phyloP scores from a whole-genome alignment of 73 alveolate genomes.

The Durusdinium trenchii region DNA sequence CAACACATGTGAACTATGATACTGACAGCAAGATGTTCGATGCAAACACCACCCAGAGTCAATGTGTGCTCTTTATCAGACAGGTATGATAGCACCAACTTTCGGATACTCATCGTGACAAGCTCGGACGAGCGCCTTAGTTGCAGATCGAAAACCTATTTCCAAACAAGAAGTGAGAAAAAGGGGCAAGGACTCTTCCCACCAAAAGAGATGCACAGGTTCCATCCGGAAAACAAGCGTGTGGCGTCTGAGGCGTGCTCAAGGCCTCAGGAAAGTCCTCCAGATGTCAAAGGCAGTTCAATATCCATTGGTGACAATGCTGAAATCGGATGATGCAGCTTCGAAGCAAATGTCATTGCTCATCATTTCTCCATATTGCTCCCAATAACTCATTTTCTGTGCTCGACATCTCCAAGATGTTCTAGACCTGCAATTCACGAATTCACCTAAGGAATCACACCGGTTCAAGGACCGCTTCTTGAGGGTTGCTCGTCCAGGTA shows the following conservation, averaged over 20 bases:
- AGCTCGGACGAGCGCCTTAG: slow-evolving; percentile 71
- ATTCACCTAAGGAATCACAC: slow-evolving; percentile 27
- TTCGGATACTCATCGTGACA: slow-evolving; percentile 72
- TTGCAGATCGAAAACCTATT: too few species aligned
- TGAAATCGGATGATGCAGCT: slow-evolving; percentile 38
- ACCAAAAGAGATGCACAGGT: too few species aligned
- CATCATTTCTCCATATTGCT: background rate
- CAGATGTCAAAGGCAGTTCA: slow-evolving; percentile 92
- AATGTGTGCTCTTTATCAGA: background rate
- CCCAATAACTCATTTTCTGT: background rate
- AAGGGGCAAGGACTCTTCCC: too few species aligned
- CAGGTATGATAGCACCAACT: slow-evolving; percentile 77
- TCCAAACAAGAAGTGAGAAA: too few species aligned
- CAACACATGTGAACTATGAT: background rate
- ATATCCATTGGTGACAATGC: slow-evolving; percentile 69
- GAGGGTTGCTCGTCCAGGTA: background rate
- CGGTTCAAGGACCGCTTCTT: slow-evolving; percentile 63
- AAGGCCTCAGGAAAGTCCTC: slow-evolving; percentile 69
- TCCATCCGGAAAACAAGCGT: too few species aligned
- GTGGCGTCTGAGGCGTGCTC: slow-evolving; percentile 70
- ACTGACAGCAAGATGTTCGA: background rate
- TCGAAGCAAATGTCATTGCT: background rate
- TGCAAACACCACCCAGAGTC: background rate
- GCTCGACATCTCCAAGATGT: background rate
- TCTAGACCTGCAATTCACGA: too few species aligned